Percentiles rank a stretch among this genome's conserved stretches.
These are phyloP conservation scores for Pontederia crassipes DNA, from an alignment of 176 grass and related monocot species.

Conservation along the genomic window DNA sequence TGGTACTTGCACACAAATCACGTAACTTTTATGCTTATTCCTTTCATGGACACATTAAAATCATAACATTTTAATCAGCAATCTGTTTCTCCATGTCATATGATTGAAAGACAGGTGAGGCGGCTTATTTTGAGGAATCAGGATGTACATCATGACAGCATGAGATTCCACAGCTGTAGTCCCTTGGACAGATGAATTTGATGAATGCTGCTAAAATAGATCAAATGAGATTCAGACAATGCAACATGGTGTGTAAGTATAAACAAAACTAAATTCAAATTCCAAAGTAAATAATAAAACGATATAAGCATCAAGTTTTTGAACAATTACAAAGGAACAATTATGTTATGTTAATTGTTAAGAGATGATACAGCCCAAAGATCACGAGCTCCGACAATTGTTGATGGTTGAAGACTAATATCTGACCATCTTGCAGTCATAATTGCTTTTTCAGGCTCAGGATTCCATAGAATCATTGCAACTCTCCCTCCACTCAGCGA, in stretches of 20 bases:
- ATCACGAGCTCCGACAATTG: neutral
- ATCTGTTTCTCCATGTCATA: no score
- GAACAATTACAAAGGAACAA: no score
- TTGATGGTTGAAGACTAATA: neutral
- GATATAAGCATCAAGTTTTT: neutral
- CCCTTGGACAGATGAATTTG: neutral
- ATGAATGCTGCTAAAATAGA: neutral
- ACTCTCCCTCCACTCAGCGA: constrained; percentile 1
- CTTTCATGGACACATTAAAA: no score
- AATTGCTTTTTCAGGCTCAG: neutral
- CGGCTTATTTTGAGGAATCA: neutral
- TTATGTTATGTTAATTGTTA: no score
- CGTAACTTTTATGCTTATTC: no score
- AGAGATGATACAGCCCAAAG: neutral
- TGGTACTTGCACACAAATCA: no score
- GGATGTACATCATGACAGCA: constrained; percentile 9
- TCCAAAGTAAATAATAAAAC: neutral
- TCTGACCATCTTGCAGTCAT: constrained; percentile 2
- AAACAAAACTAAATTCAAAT: neutral
- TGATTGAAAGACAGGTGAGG: no score
- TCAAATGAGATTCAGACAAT: neutral
- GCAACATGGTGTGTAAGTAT: neutral
- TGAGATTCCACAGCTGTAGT: neutral
- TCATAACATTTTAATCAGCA: no score
- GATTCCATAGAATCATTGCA: constrained; percentile 5